Percentiles rank a stretch among this genome's conserved stretches.
Conservation (phyloP, 2,329 filamentous ascomycete genomes). For the Colletotrichum kahawae region DNA sequence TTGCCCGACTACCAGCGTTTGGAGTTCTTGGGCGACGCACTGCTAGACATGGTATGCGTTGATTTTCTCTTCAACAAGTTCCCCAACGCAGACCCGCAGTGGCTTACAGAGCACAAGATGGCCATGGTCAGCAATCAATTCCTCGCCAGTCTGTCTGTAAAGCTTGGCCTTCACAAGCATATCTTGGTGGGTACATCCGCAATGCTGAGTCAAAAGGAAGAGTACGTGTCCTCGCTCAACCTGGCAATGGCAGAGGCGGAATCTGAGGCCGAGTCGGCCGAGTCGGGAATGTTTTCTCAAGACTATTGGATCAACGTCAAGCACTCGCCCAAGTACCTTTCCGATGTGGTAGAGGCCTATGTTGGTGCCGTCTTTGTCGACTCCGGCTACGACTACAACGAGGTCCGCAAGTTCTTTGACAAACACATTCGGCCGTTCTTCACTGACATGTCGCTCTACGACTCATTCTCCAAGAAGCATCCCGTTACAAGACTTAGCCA, state of each 20-base stretch:
- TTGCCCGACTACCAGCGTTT: constrained; percentile 89
- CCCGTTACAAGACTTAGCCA: constrained; percentile 77
- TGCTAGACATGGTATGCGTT: constrained; percentile 86
- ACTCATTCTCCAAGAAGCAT: constrained; percentile 85
- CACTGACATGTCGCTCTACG: constrained; percentile 84
- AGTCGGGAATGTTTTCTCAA: constrained; percentile 45
- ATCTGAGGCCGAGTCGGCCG: constrained; percentile 33
- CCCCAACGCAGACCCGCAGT: constrained; percentile 85
- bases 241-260: constrained; percentile 47
- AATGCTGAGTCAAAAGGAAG: constrained; percentile 50
- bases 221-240: constrained; percentile 64
- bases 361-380: constrained; percentile 93
- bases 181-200: constrained; percentile 60
- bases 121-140: constrained; percentile 99
- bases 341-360: constrained; percentile 89
- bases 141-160: constrained; percentile 79
- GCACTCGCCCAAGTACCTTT: constrained; percentile 74
- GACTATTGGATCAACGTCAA: constrained; percentile 74
- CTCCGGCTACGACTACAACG: constrained; percentile 75
- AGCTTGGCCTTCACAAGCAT: constrained; percentile 78
- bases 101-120: constrained; percentile 98
- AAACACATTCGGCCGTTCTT: constrained; percentile 79
- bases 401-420: constrained; percentile 81
- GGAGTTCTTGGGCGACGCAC: constrained; percentile 88
- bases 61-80: constrained; percentile 80